These are phyloP conservation scores for Ganoderma leucocontextum DNA, from an alignment of 1,284 basidiomycete species.

Conservation along the genomic window DNA sequence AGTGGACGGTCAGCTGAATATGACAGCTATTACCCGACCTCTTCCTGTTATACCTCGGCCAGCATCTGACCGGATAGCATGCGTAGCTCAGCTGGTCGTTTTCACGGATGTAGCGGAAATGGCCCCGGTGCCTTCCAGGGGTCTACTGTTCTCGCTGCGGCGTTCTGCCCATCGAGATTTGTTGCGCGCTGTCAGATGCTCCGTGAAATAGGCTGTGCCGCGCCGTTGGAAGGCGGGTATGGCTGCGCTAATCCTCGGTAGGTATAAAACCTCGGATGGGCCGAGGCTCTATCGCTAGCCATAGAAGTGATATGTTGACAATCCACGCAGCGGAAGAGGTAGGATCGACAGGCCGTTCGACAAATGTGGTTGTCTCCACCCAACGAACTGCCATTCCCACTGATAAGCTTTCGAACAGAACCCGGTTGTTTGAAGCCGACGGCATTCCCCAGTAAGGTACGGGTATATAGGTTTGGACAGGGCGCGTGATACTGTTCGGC, in stretches of 20 bases:
- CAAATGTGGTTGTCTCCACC: slow-evolving; percentile 4
- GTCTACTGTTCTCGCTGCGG: not conserved
- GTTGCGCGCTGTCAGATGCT: not conserved
- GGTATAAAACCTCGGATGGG: not conserved
- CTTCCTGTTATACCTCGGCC: not conserved
- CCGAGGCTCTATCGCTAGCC: not conserved
- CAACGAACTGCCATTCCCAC: not conserved
- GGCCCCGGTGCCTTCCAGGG: not conserved
- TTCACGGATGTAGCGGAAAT: not conserved
- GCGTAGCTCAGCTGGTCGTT: not conserved
- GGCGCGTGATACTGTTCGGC: not conserved
- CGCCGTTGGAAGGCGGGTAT: not conserved
- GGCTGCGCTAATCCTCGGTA: not conserved
- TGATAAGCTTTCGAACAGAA: slow-evolving; percentile 2
- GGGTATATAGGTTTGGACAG: not conserved
- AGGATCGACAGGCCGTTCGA: slow-evolving; percentile 2
- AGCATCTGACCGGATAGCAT: not conserved
- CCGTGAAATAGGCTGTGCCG: slow-evolving; percentile 1
- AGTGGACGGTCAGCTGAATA: not conserved
- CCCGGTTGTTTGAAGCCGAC: slow-evolving; percentile 1
- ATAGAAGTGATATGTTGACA: slow-evolving; percentile 1
- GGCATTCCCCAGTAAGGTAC: slow-evolving; percentile 1
- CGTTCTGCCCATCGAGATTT: not conserved
- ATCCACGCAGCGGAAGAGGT: not conserved
- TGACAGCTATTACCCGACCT: not conserved